These are phyloP conservation scores for Furcasterigmium sp. DNA, from an alignment of 2,329 filamentous ascomycete species.

Conservation along the genomic window DNA sequence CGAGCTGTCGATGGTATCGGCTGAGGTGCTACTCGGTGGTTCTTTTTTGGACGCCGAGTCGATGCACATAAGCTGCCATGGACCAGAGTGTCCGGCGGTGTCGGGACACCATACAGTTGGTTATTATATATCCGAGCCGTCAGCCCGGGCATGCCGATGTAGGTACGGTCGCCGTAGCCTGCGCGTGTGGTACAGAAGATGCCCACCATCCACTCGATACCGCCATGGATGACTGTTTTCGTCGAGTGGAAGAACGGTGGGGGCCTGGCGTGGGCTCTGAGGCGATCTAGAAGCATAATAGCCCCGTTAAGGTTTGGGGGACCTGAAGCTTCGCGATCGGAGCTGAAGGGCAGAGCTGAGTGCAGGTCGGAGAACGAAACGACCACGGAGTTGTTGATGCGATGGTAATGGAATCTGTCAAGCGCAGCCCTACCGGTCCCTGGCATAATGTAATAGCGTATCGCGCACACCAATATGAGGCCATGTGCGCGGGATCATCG, in stretches of 20 bases:
- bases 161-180: not conserved
- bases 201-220: not conserved
- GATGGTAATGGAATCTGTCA: not conserved
- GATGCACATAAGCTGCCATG: too few species aligned
- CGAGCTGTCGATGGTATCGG: too few species aligned
- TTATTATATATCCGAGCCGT: not conserved
- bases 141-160: not conserved
- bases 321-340: not conserved
- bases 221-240: not conserved
- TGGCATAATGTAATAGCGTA: not conserved
- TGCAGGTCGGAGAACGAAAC: not conserved
- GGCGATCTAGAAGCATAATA: constrained; percentile 24
- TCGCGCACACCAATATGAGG: not conserved
- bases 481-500: too few species aligned
- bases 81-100: too few species aligned
- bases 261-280: constrained; percentile 65
- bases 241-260: not conserved
- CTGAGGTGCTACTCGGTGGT: too few species aligned
- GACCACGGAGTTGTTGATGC: too few species aligned
- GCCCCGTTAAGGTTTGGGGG: not conserved
- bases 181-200: not conserved
- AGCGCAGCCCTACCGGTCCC: constrained; percentile 3
- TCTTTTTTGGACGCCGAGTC: too few species aligned
- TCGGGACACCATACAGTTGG: too few species aligned
- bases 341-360: not conserved